phyloP scores from a whole-genome alignment of 768 basidiomycete genomes.

The Psilocybe sp. region DNA sequence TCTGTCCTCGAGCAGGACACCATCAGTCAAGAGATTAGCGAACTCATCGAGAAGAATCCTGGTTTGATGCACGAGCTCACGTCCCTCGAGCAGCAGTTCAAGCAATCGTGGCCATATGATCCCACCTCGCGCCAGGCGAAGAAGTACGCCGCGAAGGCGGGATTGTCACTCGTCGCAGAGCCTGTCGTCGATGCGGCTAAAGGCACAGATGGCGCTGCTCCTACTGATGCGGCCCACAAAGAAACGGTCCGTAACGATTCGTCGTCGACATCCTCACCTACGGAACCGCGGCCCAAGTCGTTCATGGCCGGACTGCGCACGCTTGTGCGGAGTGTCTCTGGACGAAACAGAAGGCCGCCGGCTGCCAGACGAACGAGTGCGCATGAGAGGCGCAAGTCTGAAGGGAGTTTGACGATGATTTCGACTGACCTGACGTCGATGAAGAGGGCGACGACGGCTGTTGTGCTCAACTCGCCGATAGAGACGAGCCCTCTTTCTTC shows the following conservation, averaged over 20 bases:
- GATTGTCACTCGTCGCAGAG: background rate
- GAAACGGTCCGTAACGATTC: background rate
- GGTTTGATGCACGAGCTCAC: conserved; percentile 40
- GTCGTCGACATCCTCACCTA: background rate
- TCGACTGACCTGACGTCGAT: no score
- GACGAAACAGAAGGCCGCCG: no score
- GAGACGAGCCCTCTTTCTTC: no score
- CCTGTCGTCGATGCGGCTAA: no score
- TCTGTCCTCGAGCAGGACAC: conserved; percentile 50
- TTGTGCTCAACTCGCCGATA: no score
- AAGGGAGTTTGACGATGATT: no score
- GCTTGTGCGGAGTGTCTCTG: conserved; percentile 9
- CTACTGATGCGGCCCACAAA: background rate
- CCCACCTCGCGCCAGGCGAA: conserved; percentile 20
- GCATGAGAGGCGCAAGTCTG: no score
- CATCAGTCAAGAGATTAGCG: conserved; percentile 29
- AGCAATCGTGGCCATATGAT: conserved; percentile 43
- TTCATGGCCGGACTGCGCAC: conserved; percentile 3
- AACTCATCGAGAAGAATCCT: conserved; percentile 38
- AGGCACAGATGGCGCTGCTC: background rate
- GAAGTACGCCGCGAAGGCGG: conserved; percentile 14
- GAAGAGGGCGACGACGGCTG: no score
- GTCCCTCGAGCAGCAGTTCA: conserved; percentile 52
- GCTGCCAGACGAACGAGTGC: no score
- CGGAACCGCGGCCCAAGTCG: conserved; percentile 1